A percentile compares a stretch with the other conserved stretches of the same genome.
Evolutionary conservation across 352 stramenopile species (phyloP).

Genomic region (Globisporangium nagaii): DNA sequence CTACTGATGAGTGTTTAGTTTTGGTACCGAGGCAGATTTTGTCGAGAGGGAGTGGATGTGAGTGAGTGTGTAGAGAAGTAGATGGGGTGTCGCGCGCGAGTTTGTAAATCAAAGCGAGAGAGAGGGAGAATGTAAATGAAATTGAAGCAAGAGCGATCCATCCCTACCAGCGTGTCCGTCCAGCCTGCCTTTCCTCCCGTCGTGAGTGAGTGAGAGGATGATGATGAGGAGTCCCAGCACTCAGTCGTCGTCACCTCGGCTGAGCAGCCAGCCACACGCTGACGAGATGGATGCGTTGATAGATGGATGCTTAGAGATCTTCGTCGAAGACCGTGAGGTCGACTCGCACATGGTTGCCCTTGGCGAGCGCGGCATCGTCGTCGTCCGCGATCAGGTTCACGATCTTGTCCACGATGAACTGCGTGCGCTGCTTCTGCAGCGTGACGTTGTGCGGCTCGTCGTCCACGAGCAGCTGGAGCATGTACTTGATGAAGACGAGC

Average conservation of each 20-base stretch:
- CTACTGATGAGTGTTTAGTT: constrained; percentile 21
- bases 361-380: constrained; percentile 52
- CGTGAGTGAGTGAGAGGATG: no score
- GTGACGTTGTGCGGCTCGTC: constrained; percentile 62
- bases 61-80: background rate
- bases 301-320: constrained; percentile 30
- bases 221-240: constrained; percentile 5
- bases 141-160: no score
- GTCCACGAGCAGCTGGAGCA: constrained; percentile 60
- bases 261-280: no score
- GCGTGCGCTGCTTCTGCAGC: constrained; percentile 62
- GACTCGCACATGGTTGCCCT: constrained; percentile 75
- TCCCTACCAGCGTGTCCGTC: no score
- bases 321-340: constrained; percentile 78
- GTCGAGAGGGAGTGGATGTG: background rate
- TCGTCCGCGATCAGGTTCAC: constrained; percentile 71
- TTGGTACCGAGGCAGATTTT: constrained; percentile 5
- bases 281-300: background rate
- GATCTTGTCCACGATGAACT: constrained; percentile 73
- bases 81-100: background rate
- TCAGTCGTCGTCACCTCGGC: no score
- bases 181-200: no score
- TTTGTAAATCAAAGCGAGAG: constrained; percentile 9
- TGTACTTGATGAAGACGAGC: constrained; percentile 64
- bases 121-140: background rate